Evolutionary conservation across 2,329 filamentous ascomycete genomes (phyloP), one percentile per base, ranked within the genome.

Genomic region (Penicillium sp.): DNA sequence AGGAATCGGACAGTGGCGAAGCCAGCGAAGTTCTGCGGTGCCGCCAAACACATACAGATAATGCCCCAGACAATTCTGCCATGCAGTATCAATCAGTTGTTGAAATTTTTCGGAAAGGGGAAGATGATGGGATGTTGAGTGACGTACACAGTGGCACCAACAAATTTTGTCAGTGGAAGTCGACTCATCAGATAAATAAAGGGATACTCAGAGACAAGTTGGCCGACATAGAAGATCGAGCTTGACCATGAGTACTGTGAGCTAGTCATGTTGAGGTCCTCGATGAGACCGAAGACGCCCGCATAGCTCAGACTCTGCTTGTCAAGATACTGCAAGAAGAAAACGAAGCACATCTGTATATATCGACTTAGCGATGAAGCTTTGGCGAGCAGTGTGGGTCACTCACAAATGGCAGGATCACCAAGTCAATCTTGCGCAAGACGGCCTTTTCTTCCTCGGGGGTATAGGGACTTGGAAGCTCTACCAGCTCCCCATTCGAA

Each of bases 141-240:
- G 31, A 56, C 72, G 27, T 70, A 78, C 74, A 81, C 71, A 0
- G 77, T 80, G 1, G 64, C 65, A 13, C 79, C 79, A 4, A 82
- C 79, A 53, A 81, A 80, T 52, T 78, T 79, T 34, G 77, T 76
- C n/a, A 83, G 61, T 8, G 73, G 77, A 4, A 82, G 68, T 4
- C 74, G 69, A 32, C 72, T 77, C 79, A 82, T 82, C 10, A 82
- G 65, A 58, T 81, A 81, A 45, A 79, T 79, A 53, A 77, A 79
- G 1, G 79, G 79, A 52, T 76, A 80, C 55, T 81, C 79, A 0
- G 78, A 73, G 2, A 79, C 73, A 8, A 79, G 67, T 56, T 79
- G 76, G 6, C 74, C 72, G 24, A 80, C 48, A 27, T 64, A 68
- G 48, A 67, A 68, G 31, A 68, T 66, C 2, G 65, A 66, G 14